Evolutionary conservation across 2,329 filamentous ascomycete genomes (phyloP).

Genomic region (Penicillium sp.): DNA sequence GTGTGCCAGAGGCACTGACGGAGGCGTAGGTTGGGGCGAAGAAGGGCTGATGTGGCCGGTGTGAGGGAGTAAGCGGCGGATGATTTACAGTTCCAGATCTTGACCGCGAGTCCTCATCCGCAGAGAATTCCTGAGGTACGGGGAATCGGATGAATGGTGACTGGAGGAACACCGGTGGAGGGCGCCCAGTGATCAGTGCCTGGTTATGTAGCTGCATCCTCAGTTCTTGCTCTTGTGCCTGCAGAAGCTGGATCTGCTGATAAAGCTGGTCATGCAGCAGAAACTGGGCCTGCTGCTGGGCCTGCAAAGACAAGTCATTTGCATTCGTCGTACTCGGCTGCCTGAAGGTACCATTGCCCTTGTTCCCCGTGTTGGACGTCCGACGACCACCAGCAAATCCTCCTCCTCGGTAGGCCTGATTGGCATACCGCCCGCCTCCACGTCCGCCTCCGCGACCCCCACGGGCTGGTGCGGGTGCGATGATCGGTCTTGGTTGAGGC

Average conservation of each 20-base stretch:
- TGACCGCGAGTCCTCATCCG: constrained; percentile 39
- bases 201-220: constrained; percentile 50
- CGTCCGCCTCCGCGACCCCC: constrained; percentile 48
- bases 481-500: constrained; percentile 57
- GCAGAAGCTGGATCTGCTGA: constrained; percentile 52
- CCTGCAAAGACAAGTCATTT: constrained; percentile 43
- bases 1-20: constrained; percentile 35
- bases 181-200: constrained; percentile 41
- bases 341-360: constrained; percentile 33
- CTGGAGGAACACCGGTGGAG: constrained; percentile 42
- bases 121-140: constrained; percentile 33
- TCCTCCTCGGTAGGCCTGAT: constrained; percentile 49
- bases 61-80: constrained; percentile 30
- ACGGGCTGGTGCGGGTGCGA: constrained; percentile 49
- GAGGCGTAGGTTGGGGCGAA: constrained; percentile 39
- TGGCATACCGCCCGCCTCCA: constrained; percentile 45
- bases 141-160: constrained; percentile 45
- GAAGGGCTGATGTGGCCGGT: constrained; percentile 32
- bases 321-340: constrained; percentile 36
- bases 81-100: constrained; percentile 41
- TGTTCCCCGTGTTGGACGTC: constrained; percentile 58
- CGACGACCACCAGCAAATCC: constrained; percentile 50
- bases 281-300: constrained; percentile 48
- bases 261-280: constrained; percentile 51
- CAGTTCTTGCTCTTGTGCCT: constrained; percentile 52